Conservation (phyloP, 441 rosid genomes). For the Heliophila coronopifolia region DNA sequence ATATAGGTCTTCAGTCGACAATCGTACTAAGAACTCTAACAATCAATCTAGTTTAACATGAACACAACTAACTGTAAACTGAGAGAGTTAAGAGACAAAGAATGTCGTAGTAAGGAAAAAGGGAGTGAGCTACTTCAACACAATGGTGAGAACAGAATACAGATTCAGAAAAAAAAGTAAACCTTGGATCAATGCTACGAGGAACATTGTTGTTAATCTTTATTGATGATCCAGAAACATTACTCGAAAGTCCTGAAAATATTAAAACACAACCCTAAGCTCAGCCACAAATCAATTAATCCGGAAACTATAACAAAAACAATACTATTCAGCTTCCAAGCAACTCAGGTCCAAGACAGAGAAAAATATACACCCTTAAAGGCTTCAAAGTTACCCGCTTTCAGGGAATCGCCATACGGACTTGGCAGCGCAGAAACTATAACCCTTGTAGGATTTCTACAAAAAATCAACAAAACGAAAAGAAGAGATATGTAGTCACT, state of each 20-base stretch:
- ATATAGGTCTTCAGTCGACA: not conserved
- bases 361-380: not conserved
- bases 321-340: conserved; percentile 1
- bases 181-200: conserved; percentile 21
- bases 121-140: not conserved
- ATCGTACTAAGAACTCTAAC: not conserved
- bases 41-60: not conserved
- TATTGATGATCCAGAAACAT: conserved; percentile 30
- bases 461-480: conserved; percentile 4
- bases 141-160: not conserved
- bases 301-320: not conserved
- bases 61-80: not conserved
- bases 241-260: conserved; percentile 55
- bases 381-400: conserved; percentile 31
- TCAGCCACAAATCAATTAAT: not conserved
- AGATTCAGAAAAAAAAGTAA: not conserved
- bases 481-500: not conserved
- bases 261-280: conserved; percentile 11
- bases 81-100: not conserved
- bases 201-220: conserved; percentile 29
- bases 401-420: conserved; percentile 39
- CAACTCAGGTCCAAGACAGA: not conserved
- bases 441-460: conserved; percentile 40
- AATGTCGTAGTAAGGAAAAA: not conserved
- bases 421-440: conserved; percentile 41